These are phyloP conservation scores for Corchorus capsularis DNA, from an alignment of 345 rosid species.

Conservation along the genomic window DNA sequence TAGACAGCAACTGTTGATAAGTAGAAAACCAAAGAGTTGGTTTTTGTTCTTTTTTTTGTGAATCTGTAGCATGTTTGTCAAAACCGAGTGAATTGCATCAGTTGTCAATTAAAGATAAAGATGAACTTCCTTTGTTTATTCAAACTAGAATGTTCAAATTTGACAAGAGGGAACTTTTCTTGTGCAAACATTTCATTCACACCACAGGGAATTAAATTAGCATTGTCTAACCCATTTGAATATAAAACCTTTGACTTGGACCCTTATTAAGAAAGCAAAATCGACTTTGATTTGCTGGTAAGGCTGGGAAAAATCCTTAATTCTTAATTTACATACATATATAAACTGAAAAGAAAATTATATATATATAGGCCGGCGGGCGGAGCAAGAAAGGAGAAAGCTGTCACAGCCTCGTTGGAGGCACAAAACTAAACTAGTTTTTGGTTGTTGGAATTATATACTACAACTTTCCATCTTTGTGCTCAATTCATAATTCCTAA, in stretches of 20 bases:
- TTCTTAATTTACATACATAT: no score
- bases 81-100: not conserved
- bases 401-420: not conserved
- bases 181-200: no score
- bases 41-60: not conserved
- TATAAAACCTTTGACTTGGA: not conserved
- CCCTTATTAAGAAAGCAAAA: not conserved
- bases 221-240: no score
- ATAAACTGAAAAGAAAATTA: no score
- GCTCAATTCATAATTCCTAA: not conserved
- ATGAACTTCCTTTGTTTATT: not conserved
- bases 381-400: not conserved
- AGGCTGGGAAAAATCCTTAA: not conserved
- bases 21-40: not conserved
- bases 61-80: not conserved
- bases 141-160: not conserved
- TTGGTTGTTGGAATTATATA: not conserved
- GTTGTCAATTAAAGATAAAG: slow-evolving; percentile 9
- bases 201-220: no score
- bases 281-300: not conserved
- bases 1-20: not conserved
- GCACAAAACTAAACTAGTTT: not conserved
- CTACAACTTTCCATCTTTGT: not conserved
- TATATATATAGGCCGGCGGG: not conserved
- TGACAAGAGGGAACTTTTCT: no score